A percentile compares a stretch with the other conserved stretches of the same genome.
Conservation (phyloP, 805 yeast genomes). For the Hyphopichia homilentoma region DNA sequence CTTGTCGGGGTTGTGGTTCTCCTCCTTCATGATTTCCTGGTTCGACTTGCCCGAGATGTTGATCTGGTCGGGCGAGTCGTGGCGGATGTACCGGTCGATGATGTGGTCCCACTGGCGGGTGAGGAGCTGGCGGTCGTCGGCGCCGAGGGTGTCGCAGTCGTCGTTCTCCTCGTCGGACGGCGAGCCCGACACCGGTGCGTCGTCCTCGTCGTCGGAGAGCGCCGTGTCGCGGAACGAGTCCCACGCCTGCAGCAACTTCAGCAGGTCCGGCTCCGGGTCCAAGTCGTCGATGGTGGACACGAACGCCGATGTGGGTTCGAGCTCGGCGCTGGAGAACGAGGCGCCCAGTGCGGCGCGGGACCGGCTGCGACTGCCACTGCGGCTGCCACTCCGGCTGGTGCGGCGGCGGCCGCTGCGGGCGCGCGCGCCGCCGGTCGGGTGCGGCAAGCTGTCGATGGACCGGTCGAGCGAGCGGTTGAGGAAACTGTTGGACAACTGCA, state of each 20-base stretch:
- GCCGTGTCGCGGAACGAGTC: conserved; percentile 8
- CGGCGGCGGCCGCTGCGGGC: background rate
- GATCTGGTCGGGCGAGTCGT: conserved; percentile 45
- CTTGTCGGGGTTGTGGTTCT: conserved; percentile 6
- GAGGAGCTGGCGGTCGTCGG: conserved; percentile 5
- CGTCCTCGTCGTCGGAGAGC: background rate
- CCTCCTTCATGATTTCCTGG: conserved; percentile 17
- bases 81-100: conserved; percentile 35
- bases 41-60: conserved; percentile 42
- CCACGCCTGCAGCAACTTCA: conserved; percentile 12
- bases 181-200: background rate
- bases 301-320: conserved; percentile 19
- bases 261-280: conserved; percentile 3
- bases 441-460: conserved; percentile 1
- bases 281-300: conserved; percentile 25
- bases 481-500: conserved; percentile 1
- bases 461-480: conserved; percentile 2
- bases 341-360: background rate
- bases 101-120: conserved; percentile 35
- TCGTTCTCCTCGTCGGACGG: conserved; percentile 6
- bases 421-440: conserved; percentile 1
- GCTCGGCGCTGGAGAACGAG: conserved; percentile 19
- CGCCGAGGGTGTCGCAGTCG: conserved; percentile 4
- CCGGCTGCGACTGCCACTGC: background rate
- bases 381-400: background rate